A percentile compares a stretch with the other conserved stretches of the same genome.
Conservation (phyloP, 352 stramenopile genomes). For the Phytophthora palmivora region DNA sequence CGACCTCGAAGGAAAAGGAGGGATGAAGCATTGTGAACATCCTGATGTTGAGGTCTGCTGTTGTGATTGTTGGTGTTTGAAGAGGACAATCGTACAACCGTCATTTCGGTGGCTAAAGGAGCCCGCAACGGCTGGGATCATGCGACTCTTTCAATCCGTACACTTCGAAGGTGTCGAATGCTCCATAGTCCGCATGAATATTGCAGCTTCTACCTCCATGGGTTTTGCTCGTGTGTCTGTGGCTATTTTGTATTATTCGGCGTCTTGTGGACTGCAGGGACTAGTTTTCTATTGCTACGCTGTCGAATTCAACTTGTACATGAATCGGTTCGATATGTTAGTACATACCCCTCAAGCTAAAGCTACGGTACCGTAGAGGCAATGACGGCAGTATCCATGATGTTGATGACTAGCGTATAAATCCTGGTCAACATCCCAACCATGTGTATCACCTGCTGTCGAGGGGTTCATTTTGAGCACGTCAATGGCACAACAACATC, state of each 20-base stretch:
- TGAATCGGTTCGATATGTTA: background rate
- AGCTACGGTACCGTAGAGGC: conserved; percentile 2
- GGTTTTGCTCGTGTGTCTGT: background rate
- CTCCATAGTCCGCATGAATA: background rate
- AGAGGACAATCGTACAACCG: conserved; percentile 2
- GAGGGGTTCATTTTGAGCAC: background rate
- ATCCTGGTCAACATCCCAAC: conserved; percentile 23
- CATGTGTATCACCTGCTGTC: conserved; percentile 9
- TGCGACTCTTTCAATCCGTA: conserved; percentile 12
- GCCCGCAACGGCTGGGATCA: conserved; percentile 10
- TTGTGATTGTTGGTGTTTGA: conserved; percentile 1
- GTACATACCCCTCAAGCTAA: background rate
- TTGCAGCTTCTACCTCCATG: conserved; percentile 11
- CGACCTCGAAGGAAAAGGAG: conserved; percentile 7
- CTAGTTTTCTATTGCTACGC: too few relatives aligned
- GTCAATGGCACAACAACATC: conserved; percentile 1
- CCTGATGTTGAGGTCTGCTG: conserved; percentile 16
- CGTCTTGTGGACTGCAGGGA: too few relatives aligned
- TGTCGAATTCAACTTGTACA: too few relatives aligned
- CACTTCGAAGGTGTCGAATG: background rate
- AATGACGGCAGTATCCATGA: background rate
- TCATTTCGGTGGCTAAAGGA: conserved; percentile 21
- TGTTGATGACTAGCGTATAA: background rate
- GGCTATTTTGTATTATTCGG: background rate
- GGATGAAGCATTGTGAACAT: conserved; percentile 14